Percentiles rank a stretch among this genome's conserved stretches.
Conservation (phyloP, 352 stramenopile species). For the Phytophthora melonis region DNA sequence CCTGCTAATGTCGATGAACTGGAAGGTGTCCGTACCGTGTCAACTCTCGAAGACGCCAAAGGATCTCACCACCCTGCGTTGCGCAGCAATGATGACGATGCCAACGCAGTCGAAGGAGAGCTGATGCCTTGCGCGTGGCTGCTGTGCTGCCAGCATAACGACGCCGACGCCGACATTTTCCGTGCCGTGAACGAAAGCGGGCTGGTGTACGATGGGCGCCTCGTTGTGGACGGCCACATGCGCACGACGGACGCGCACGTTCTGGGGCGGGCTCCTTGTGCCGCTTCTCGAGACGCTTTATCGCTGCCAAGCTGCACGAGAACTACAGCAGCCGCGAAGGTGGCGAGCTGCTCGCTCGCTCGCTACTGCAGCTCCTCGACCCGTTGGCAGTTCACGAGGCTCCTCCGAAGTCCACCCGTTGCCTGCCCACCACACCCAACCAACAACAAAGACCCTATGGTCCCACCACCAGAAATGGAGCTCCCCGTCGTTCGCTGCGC, state of each 20-base stretch:
- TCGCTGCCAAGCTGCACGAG: slow-evolving; percentile 78
- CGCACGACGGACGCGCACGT: slow-evolving; percentile 86
- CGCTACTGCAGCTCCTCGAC: slow-evolving; percentile 77
- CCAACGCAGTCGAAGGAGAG: slow-evolving; percentile 8
- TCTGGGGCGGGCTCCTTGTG: slow-evolving; percentile 77
- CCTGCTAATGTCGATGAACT: slow-evolving; percentile 45
- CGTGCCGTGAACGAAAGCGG: slow-evolving; percentile 91
- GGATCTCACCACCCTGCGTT: slow-evolving; percentile 10
- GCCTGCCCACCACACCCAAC: slow-evolving; percentile 25
- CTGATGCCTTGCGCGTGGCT: slow-evolving; percentile 73
- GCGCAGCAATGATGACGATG: slow-evolving; percentile 8
- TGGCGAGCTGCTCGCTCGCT: slow-evolving; percentile 70
- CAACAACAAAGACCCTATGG: slow-evolving; percentile 34
- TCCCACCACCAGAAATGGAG: slow-evolving; percentile 74
- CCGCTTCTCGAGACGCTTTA: slow-evolving; percentile 86
- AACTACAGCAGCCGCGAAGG: slow-evolving; percentile 83
- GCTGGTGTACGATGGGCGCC: slow-evolving; percentile 92
- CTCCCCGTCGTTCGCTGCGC: slow-evolving; percentile 65
- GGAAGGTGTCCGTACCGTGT: slow-evolving; percentile 52
- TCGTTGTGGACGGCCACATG: slow-evolving; percentile 91
- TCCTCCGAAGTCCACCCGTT: slow-evolving; percentile 17
- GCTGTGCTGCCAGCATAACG: slow-evolving; percentile 86
- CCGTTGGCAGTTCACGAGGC: slow-evolving; percentile 36
- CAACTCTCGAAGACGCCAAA: slow-evolving; percentile 25
- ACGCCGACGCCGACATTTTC: slow-evolving; percentile 91